phyloP scores from a whole-genome alignment of 306 rosid genomes.

The Mimosa bimucronata region DNA sequence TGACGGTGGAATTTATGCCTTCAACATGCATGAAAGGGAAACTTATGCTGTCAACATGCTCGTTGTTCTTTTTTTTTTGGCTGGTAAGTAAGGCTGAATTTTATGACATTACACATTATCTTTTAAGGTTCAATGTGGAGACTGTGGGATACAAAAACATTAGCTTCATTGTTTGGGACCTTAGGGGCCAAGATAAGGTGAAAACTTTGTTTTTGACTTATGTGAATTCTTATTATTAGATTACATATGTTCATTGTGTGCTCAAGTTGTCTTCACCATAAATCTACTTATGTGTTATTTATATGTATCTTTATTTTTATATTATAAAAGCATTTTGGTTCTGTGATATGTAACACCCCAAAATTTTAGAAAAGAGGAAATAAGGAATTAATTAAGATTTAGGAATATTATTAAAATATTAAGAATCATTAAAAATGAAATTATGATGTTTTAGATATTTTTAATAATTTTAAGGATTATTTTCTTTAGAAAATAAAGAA shows the following conservation, averaged over 20 bases:
- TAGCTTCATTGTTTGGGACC: conserved; percentile 99
- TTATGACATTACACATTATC: neutral
- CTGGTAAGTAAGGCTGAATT: conserved; percentile 18
- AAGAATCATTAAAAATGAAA: too few species aligned
- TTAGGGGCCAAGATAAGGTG: conserved; percentile 99
- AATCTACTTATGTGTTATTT: neutral
- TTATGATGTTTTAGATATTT: too few species aligned
- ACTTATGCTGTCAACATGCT: too few species aligned
- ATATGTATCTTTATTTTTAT: too few species aligned
- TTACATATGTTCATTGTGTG: conserved; percentile 7
- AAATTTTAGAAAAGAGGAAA: too few species aligned
- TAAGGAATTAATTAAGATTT: too few species aligned
- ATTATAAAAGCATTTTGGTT: neutral
- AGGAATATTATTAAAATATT: too few species aligned
- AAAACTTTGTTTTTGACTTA: conserved; percentile 28
- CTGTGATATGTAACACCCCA: too few species aligned
- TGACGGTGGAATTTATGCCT: too few species aligned
- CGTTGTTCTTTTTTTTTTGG: neutral
- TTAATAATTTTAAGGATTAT: too few species aligned
- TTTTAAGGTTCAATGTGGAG: conserved; percentile 94
- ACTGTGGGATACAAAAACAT: conserved; percentile 98
- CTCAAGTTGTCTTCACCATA: neutral
- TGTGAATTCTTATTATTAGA: neutral
- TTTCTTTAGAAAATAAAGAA: too few species aligned
- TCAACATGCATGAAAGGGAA: too few species aligned